These are phyloP conservation scores for Zizania palustris DNA, from an alignment of 202 grass and related monocot species.

Conservation along the genomic window DNA sequence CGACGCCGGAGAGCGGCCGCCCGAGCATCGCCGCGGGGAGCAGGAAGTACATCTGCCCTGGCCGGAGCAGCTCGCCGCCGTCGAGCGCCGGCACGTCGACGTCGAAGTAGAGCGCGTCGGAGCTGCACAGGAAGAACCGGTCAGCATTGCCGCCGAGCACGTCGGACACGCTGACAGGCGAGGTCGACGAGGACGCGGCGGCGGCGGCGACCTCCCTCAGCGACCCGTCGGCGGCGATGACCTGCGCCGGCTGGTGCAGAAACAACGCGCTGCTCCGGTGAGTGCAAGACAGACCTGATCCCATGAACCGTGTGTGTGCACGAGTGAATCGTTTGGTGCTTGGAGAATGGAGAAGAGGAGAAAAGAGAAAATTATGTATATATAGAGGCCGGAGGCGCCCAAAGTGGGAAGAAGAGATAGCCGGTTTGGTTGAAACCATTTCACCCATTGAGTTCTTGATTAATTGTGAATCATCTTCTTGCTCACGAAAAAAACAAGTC, in stretches of 20 bases:
- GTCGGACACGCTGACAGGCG: constrained; percentile 38
- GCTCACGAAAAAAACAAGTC: too few species aligned
- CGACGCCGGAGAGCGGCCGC: constrained; percentile 47
- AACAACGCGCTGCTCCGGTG: constrained; percentile 39
- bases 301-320: constrained; percentile 50
- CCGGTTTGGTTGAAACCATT: too few species aligned
- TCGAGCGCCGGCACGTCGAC: constrained; percentile 46
- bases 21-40: constrained; percentile 54
- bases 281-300: constrained; percentile 54
- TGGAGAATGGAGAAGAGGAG: constrained; percentile 2
- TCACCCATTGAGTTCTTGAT: background rate
- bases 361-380: background rate
- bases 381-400: constrained; percentile 33
- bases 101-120: constrained; percentile 83
- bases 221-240: constrained; percentile 65
- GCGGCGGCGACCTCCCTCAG: constrained; percentile 47
- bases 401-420: background rate
- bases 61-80: constrained; percentile 50
- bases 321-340: constrained; percentile 13
- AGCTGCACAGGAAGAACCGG: constrained; percentile 62
- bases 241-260: constrained; percentile 38
- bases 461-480: background rate
- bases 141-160: constrained; percentile 30
- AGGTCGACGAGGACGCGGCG: too few species aligned
- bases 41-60: constrained; percentile 72